Percentiles rank a stretch among this genome's conserved stretches.
These are phyloP conservation scores for Rhipidocladum racemiflorum DNA, from an alignment of 176 grass and related monocot genomes.

Conservation along the genomic window DNA sequence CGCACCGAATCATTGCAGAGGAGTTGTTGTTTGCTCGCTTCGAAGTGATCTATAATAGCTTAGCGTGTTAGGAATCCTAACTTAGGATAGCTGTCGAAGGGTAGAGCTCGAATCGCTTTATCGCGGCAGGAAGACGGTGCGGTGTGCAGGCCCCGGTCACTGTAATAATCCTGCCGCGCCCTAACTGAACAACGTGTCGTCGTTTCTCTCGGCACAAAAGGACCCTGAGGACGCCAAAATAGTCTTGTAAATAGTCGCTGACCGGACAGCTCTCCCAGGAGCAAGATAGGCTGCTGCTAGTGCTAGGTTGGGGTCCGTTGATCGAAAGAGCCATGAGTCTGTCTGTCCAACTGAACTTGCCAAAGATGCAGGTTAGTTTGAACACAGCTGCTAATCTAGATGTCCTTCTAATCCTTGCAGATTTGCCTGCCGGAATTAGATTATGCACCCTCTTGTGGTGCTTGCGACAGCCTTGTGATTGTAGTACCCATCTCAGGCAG, in stretches of 20 bases:
- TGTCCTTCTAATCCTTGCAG: background rate
- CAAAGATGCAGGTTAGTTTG: too few species aligned
- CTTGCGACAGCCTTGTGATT: background rate
- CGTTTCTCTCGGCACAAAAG: background rate
- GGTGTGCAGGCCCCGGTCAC: background rate
- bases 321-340: background rate
- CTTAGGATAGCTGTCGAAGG: constrained; percentile 17
- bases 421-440: background rate
- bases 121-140: background rate
- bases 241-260: background rate
- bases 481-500: background rate
- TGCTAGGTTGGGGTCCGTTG: background rate
- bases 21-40: background rate
- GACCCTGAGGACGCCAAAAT: background rate
- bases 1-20: background rate
- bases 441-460: background rate
- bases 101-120: background rate
- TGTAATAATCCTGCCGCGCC: background rate
- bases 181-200: background rate
- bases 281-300: background rate
- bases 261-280: background rate
- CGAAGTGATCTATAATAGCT: background rate
- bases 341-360: too few species aligned
- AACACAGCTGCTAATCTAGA: too few species aligned
- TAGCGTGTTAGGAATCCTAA: constrained; percentile 7